Base-by-base conservation (phyloP, 345 rosid species). In the Camelina neglecta region DNA sequence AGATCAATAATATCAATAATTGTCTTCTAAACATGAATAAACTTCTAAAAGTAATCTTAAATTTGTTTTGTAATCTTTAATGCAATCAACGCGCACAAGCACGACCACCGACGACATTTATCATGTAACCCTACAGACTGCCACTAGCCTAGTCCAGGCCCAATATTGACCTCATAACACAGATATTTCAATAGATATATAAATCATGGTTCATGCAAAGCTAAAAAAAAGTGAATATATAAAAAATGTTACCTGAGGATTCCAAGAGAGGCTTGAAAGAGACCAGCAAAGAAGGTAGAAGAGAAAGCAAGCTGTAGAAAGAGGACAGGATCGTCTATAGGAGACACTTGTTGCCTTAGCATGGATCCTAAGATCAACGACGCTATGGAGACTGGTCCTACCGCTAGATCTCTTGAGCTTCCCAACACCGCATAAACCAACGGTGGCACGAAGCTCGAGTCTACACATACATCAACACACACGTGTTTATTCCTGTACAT, bases 401-500 rank as follows among this genome's bases (percentile, higher is more conserved):
- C 97, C 2, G 96, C 98, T 16, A 94, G 87, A 73, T 94, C 97
- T 78, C 93, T 86, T 3, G 98, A 94, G 86, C 98, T 94, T 67
- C 97, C 98, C 55, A 92, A 86, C n/a, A 87, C 91, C 59, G 95
- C 90, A 82, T 94, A 94, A 10, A 92, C 88, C 74, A 94, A 86
- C 50, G 98, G 98, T 41, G 98, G 97, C 21, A 90, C 97, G 56
- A 94, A 94, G 88, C 97, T 94, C 7, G 98, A 94, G 86, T 94
- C 98, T 93, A 60, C 48, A 66, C 53, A 44, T 41, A 65, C 9
- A 65, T 38, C 13, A 38, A 58, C 20, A 42, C 24, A 66, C 69
- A 62, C 56, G 57, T 57, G 39, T 47, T 6, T 23, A 23, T 9
- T 49, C 26, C 4, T 70, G 57, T 62, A 35, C 15, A 15, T 24